Conservation (phyloP, 352 stramenopile species). For the Globisporangium radiosum region DNA sequence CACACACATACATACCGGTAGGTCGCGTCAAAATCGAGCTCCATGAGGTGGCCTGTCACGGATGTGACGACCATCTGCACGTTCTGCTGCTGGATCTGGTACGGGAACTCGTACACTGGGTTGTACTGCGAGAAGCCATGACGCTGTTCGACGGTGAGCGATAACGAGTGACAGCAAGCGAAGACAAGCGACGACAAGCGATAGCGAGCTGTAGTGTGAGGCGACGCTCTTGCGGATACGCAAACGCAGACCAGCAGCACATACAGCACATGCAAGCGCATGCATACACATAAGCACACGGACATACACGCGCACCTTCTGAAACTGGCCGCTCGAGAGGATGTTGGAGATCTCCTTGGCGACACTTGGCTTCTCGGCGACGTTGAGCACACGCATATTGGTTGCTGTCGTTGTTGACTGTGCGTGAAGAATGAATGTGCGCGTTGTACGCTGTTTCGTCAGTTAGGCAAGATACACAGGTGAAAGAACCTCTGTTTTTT, state of each 20-base stretch:
- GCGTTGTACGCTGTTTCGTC: too few species aligned
- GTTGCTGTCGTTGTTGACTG: neutral
- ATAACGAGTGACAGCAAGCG: neutral
- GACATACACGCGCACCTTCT: slow-evolving; percentile 38
- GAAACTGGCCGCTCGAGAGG: slow-evolving; percentile 64
- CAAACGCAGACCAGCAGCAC: too few species aligned
- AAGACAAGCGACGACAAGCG: neutral
- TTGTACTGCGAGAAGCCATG: slow-evolving; percentile 85
- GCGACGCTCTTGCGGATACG: too few species aligned
- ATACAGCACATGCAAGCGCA: slow-evolving; percentile 2
- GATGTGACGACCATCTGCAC: slow-evolving; percentile 94
- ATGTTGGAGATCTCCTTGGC: slow-evolving; percentile 96
- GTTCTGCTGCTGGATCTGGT: slow-evolving; percentile 72
- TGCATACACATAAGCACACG: neutral
- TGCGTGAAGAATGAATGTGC: too few species aligned
- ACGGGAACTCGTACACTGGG: slow-evolving; percentile 89
- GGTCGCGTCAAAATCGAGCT: slow-evolving; percentile 91
- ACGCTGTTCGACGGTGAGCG: slow-evolving; percentile 24
- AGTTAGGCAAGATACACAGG: too few species aligned
- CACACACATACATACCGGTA: slow-evolving; percentile 32
- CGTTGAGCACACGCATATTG: slow-evolving; percentile 84
- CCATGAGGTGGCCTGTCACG: slow-evolving; percentile 97
- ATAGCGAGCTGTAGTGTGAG: too few species aligned
- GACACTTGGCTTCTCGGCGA: slow-evolving; percentile 99
- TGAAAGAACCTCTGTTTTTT: neutral